Percentiles rank a stretch among this genome's conserved stretches.
phyloP scores from a whole-genome alignment of 768 basidiomycete species.

The Paxillus involutus region DNA sequence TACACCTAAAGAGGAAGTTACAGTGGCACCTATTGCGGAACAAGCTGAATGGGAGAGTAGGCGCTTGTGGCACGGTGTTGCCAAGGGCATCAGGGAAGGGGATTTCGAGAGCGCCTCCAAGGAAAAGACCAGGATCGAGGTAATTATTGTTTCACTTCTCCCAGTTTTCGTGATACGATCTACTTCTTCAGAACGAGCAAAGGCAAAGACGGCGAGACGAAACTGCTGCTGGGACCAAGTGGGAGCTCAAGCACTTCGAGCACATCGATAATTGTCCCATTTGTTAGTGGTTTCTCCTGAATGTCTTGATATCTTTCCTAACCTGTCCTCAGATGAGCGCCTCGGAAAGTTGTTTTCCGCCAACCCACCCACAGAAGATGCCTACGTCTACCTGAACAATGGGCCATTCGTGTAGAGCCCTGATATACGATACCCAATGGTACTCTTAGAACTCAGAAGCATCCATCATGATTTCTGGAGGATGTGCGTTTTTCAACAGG shows the following conservation, averaged over 20 bases:
- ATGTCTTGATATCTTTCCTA: neutral
- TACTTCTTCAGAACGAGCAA: conserved; percentile 74
- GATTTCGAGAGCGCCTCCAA: conserved; percentile 89
- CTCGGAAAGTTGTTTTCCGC: conserved; percentile 64
- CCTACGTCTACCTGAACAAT: conserved; percentile 69
- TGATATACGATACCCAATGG: neutral
- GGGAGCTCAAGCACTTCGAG: conserved; percentile 78
- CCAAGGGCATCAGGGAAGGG: conserved; percentile 87
- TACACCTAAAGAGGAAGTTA: conserved; percentile 73
- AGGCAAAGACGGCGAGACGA: conserved; percentile 88
- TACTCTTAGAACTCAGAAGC: neutral
- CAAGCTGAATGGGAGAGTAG: conserved; percentile 88
- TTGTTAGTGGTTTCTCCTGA: conserved; percentile 48
- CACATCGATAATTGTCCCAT: conserved; percentile 67
- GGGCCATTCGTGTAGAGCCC: conserved; percentile 28
- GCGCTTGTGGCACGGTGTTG: conserved; percentile 79
- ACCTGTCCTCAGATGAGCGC: conserved; percentile 47
- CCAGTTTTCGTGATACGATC: neutral
- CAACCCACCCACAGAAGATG: conserved; percentile 71
- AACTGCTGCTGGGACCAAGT: conserved; percentile 61
- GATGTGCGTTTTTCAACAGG: neutral
- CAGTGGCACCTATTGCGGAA: conserved; percentile 54
- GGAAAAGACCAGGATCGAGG: conserved; percentile 93
- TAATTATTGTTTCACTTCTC: conserved; percentile 25
- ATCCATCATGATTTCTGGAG: conserved; percentile 4